Evolutionary conservation across 345 rosid species (phyloP), one percentile per base, ranked within the genome.

Genomic region (Alliaria petiolata): DNA sequence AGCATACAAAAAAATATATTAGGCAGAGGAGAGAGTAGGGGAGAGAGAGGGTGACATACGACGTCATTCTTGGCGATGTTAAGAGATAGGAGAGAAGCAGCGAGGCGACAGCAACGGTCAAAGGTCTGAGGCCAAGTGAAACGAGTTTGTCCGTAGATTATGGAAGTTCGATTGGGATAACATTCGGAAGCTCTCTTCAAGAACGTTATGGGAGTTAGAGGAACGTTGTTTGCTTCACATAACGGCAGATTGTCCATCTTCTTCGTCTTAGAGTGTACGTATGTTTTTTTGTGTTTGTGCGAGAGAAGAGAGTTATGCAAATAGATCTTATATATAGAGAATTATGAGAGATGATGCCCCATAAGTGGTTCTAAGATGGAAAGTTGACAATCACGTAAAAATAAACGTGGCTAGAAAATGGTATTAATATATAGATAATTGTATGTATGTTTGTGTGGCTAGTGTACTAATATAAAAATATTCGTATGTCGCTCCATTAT

Each of bases 91-190:
- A 92, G 70, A 49, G 96, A 85, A 57, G 96, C 83, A 12, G 98
- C 92, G 0, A 92, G 76, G 46, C 81, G 83, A 19, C 87, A 69
- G 42, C 95, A 92, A 14, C 98, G 87, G 33, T 80, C 63, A 59
- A 80, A 83, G 22, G 95, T 92, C 56, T 87, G 81, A 13, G 66
- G 69, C 98, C 98, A 92, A 14, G 89, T 85, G 69, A 65, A 85
- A 62, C 66, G 69, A 13, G 72, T 62, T 62, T 76, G 9, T 26
- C 92, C 90, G 33, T 81, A 81, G 8, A 92, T 83, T 13, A 89
- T 68, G 0, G 92, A 86, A 5, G 84, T 78, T 65, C 76, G 56
- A 68, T 85, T 86, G 0, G 86, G 77, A 66, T 85, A 86, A 17
- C 82, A 88, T 51, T 76, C 81, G 0, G 86, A 84, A 15, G 98